Evolutionary conservation across 768 basidiomycete species (phyloP), one percentile per base, ranked within the genome.

Genomic region (Leccinum truebloodii): DNA sequence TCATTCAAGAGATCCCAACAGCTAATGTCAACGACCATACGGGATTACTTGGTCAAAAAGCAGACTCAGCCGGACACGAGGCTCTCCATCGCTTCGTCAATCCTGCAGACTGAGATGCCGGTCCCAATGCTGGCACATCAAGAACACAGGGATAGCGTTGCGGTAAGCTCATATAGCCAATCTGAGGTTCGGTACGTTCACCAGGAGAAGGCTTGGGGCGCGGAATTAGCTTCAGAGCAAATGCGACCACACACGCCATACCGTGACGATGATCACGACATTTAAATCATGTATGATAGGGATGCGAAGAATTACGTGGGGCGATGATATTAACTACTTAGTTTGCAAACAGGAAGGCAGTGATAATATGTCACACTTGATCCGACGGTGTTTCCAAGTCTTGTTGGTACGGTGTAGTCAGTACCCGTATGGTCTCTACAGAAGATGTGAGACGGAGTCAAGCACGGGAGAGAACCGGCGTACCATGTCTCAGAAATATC

Each of bases 401-500:
- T 50, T 65, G 68, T 50, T 60, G 68, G 52, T 56, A 65, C 16
- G 79, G 76, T 32, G 69, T 59, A 39, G 60, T 73, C 35, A 90
- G 69, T 5, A 89, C 75, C 20, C 83, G 77, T 60, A 90, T 76
- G 13, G 63, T 65, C 71, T 90, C 88, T 89, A 67, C 35, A 55
- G n/a, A 35, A 18, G 39, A 22, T 14, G 53, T 69, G 32, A 69
- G 64, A 18, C 3, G 7, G 52, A 59, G 7, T 3, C 55, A 34
- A 32, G 32, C 12, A 30, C 2, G 12, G 22, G 18, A 28, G 5
- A 51, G 6, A 24, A 37, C 35, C 2, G 13, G 63, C 83, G 44
- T 61, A 91, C 93, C 91, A 63, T 94, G 92, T 69, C 84, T 80
- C 44, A 94, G 79, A 75, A 92, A 89, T 57, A 94, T 88, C 71